phyloP scores from a whole-genome alignment of 352 stramenopile genomes.

The Aphanomyces euteiches region DNA sequence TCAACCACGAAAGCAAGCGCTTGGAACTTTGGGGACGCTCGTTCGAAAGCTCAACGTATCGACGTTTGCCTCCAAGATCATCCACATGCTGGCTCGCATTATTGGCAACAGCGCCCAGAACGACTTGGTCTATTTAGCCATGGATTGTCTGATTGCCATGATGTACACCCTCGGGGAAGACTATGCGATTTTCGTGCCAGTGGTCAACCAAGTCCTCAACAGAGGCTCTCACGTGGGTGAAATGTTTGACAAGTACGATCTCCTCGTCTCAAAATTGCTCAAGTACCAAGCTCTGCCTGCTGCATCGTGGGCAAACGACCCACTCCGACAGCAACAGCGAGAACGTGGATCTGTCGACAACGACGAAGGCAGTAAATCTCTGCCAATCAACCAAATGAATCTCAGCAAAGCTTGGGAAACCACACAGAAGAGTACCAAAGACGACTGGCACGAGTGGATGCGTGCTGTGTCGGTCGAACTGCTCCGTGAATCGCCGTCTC shows the following conservation, averaged over 20 bases:
- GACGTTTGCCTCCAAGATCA: conserved; percentile 86
- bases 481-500: conserved; percentile 94
- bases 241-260: conserved; percentile 85
- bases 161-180: conserved; percentile 87
- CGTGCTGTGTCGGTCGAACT: conserved; percentile 95
- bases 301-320: conserved; percentile 75
- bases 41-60: conserved; percentile 88
- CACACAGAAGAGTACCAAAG: conserved; percentile 78
- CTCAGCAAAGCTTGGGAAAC: conserved; percentile 84
- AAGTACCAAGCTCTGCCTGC: conserved; percentile 83
- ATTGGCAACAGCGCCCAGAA: conserved; percentile 59
- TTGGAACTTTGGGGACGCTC: conserved; percentile 75
- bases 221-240: conserved; percentile 68
- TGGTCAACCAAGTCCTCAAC: conserved; percentile 78
- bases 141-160: conserved; percentile 87
- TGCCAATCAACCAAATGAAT: conserved; percentile 79
- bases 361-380: conserved; percentile 43
- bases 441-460: conserved; percentile 99
- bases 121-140: conserved; percentile 80
- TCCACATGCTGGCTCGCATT: conserved; percentile 83
- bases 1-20: conserved; percentile 72
- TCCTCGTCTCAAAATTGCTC: conserved; percentile 83
- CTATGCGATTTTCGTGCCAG: conserved; percentile 85
- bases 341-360: background rate
- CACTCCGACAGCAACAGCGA: conserved; percentile 35